Conservation (phyloP, 305 asterid genomes). For the Solanum hybrid region DNA sequence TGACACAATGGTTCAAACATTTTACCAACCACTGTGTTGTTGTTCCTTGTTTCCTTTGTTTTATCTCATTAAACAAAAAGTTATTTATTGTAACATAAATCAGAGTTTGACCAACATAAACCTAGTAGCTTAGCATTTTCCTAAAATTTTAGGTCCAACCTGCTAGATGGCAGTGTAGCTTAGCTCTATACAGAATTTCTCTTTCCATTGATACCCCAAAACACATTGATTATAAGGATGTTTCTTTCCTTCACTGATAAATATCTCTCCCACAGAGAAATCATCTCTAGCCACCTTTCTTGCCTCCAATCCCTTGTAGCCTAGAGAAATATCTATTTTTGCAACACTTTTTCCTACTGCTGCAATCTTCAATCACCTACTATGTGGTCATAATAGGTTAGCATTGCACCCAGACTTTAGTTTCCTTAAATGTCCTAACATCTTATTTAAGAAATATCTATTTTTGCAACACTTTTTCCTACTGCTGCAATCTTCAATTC, state of each 20-base stretch:
- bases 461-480: no score
- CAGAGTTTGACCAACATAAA: background rate
- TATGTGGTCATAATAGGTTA: background rate
- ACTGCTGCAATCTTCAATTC: no score
- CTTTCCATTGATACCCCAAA: background rate
- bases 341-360: no score
- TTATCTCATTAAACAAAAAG: background rate
- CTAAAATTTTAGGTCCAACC: background rate
- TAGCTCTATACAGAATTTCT: background rate
- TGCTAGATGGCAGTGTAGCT: background rate
- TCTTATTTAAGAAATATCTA: background rate
- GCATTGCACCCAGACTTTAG: background rate
- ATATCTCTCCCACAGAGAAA: background rate
- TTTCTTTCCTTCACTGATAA: background rate
- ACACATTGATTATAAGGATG: background rate
- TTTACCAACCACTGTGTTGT: background rate
- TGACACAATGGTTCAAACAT: background rate
- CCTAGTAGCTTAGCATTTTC: background rate
- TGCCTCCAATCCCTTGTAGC: no score
- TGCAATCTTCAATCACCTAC: no score
- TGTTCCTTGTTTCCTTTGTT: background rate
- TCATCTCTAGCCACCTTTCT: background rate
- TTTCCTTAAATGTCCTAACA: background rate
- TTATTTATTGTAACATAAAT: background rate
- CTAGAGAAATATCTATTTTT: no score